Base-by-base conservation (phyloP, 768 basidiomycete species). In the Boletus tylopilopsis region DNA sequence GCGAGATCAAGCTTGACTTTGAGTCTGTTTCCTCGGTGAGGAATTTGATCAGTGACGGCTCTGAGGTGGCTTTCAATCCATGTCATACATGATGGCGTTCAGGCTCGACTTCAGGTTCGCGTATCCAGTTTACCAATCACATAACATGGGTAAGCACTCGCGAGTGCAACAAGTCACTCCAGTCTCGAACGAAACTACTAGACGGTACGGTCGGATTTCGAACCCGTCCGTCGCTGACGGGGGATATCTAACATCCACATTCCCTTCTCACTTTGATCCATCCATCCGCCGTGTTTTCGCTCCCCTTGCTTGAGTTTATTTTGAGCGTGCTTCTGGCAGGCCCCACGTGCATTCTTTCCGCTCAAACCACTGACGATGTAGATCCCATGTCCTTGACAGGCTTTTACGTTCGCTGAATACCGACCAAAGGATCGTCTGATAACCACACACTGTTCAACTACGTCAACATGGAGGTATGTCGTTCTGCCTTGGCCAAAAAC, bases 251-350 rank as follows among this genome's bases (percentile, higher is more conserved):
- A 42, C 7, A 15, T 6, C 15, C 15, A 8, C 27, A 6, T 15
- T 16, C 11, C 16, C 16, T 16, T 11, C 13, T 13, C n/a, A n/a
- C 4, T 18, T 32, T 16, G n/a, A 16, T 38, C 21, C 6, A 36
- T 44, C 29, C 21, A 43, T 27, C 33, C 1, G 19, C 24, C 44
- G 67, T 66, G 64, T 42, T 50, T 49, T 51, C 43, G 2, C 16
- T 36, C 23, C 22, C 41, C 18, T 37, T 55, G 19, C 6, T 66
- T 16, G 39, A 19, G 16, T 16, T 59, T 15, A 42, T 19, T 23
- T 57, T 50, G 21, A 42, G 57, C 49, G 51, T 56, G 64, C 66
- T 66, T 68, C 64, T 66, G 67, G 64, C 57, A 64, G 68, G 66
- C 64, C 49, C 51, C 53, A 62, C 62, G 16, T 53, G 53, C 49